Base-by-base conservation (phyloP, 2,329 filamentous ascomycete genomes). In the Colletotrichum truncatum region DNA sequence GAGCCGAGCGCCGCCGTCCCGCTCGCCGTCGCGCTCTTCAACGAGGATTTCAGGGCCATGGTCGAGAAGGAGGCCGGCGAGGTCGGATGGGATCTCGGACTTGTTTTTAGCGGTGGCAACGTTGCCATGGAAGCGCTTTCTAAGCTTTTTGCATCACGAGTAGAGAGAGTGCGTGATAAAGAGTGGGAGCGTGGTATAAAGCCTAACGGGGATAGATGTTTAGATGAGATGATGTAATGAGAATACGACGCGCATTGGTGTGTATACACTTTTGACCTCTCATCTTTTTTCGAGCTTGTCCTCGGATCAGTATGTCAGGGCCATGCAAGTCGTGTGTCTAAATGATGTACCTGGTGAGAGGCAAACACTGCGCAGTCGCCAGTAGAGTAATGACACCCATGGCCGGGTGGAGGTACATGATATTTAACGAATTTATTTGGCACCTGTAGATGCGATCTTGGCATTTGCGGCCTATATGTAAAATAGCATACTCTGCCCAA, bases 1-100 rank as follows among this genome's bases (percentile, higher is more conserved):
- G 95, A 98, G 83, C 95, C 95, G 21, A 94, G 91, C 77, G 88
- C 92, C 0, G 93, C 90, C 3, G 94, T 98, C n/a, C 88, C 89
- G 1, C 77, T 98, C 65, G 96, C 95, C 0, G 92, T 93, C 7
- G 90, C 89, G 55, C 80, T 98, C 70, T 98, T 88, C 69, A 91
- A 97, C 75, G 93, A 97, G 78, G 93, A 94, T 4, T 98, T 98
- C 68, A 82, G 93, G 63, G 75, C 73, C 11, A 77, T 91, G 77
- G 91, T 94, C 9, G 89, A 93, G 80, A 77, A 73, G 65, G 91
- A 94, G 76, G 91, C 82, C 0, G 92, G 92, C 0, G 84, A 87
- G 55, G 82, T 86, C 11, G 93, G 93, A 0, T 97, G 94, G 93
- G 86, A 90, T 74, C 67, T 90, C 23, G 88, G 88, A 0, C 68